Conservation (phyloP, 176 grass and related monocot species). For the Cenchrus purpureus region DNA sequence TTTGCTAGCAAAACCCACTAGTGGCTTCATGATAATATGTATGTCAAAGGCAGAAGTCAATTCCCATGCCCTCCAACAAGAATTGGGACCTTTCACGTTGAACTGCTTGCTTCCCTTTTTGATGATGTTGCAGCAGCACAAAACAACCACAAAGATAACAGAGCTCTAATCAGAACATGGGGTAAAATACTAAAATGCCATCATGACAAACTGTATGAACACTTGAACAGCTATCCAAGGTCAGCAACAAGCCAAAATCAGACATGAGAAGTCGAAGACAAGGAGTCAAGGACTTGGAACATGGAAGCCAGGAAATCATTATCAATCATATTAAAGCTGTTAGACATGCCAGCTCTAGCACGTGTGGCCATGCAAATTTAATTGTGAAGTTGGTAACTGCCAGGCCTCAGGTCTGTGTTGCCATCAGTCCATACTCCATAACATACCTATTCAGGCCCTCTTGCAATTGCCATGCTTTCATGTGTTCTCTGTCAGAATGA, state of each 20-base stretch:
- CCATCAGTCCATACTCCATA: neutral
- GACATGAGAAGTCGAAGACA: neutral
- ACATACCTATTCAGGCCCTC: neutral
- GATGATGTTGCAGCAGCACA: neutral
- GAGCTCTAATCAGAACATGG: neutral
- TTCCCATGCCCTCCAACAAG: conserved; percentile 1
- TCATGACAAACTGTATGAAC: neutral
- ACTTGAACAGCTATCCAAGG: neutral
- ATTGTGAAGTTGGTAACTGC: neutral
- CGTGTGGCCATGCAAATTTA: neutral
- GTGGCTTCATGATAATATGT: neutral
- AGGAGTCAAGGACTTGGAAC: neutral
- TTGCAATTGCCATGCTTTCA: too few relatives aligned
- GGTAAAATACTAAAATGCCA: neutral
- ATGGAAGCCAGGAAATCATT: neutral
- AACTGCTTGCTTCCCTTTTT: neutral
- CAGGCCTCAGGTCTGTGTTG: neutral
- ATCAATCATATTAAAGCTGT: neutral
- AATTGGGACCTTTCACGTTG: neutral
- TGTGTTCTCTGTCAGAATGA: too few relatives aligned
- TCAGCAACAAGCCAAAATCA: neutral
- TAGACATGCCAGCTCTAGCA: neutral
- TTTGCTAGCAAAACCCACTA: conserved; percentile 3
- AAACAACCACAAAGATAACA: neutral
- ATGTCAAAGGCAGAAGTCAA: neutral